These are phyloP conservation scores for Daldinia sp. DNA, from an alignment of 2,329 filamentous ascomycete species.

Conservation along the genomic window DNA sequence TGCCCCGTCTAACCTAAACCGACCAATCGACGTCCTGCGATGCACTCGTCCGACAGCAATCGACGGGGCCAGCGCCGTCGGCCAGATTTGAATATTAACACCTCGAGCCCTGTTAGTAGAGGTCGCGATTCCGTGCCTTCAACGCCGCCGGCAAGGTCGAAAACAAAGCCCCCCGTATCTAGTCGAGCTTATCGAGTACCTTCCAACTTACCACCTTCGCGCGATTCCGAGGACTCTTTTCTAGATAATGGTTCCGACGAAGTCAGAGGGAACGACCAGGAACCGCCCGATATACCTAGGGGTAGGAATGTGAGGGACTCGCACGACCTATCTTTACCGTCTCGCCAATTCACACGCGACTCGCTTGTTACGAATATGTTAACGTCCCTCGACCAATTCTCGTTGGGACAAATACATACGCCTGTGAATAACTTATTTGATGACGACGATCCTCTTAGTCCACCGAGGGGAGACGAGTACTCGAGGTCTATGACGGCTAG, in stretches of 20 bases:
- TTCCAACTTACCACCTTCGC: conserved; percentile 37
- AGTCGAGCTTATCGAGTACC: conserved; percentile 46
- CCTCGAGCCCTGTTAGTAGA: conserved; percentile 36
- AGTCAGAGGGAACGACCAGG: conserved; percentile 45
- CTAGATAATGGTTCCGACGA: conserved; percentile 44
- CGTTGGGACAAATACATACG: conserved; percentile 57
- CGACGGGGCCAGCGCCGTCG: conserved; percentile 45
- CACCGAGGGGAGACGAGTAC: conserved; percentile 41
- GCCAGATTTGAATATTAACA: conserved; percentile 51
- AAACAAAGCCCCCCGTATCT: conserved; percentile 48
- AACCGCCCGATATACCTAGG: conserved; percentile 44
- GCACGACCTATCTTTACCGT: conserved; percentile 85
- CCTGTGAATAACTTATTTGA: conserved; percentile 48
- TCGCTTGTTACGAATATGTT: conserved; percentile 97
- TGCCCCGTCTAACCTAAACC: conserved; percentile 32
- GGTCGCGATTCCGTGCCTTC: conserved; percentile 42
- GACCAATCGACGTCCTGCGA: conserved; percentile 31
- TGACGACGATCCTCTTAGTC: conserved; percentile 48
- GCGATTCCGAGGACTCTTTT: conserved; percentile 45
- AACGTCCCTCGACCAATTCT: conserved; percentile 87
- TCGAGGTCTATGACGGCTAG: conserved; percentile 43
- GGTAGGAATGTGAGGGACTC: conserved; percentile 64
- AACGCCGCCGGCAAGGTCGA: conserved; percentile 43
- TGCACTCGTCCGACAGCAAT: conserved; percentile 44
- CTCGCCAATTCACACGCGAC: conserved; percentile 80